phyloP scores from a whole-genome alignment of 2,329 filamentous ascomycete genomes.

The Aspergillus melleus region DNA sequence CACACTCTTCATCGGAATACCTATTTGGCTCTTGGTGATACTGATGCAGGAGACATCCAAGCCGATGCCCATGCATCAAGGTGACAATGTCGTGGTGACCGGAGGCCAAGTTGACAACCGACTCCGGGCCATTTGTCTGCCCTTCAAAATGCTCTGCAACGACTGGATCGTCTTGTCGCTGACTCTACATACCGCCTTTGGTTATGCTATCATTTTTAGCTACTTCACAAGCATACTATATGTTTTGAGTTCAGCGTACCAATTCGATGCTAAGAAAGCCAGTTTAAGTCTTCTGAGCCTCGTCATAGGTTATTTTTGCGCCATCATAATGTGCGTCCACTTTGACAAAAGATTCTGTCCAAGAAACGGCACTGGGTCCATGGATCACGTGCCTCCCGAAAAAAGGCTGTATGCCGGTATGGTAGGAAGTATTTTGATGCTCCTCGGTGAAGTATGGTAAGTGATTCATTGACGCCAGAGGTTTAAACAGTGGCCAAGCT shows the following conservation, averaged over 20 bases:
- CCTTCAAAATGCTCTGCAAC: slow-evolving; percentile 6
- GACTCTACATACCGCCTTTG: slow-evolving; percentile 6
- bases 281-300: slow-evolving; percentile 5
- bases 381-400: slow-evolving; percentile 1
- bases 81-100: background rate
- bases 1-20: background rate
- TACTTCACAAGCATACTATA: slow-evolving; percentile 6
- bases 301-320: slow-evolving; percentile 4
- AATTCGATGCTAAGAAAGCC: background rate
- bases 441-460: slow-evolving; percentile 4
- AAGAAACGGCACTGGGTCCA: background rate
- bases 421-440: slow-evolving; percentile 5
- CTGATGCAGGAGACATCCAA: slow-evolving; percentile 4
- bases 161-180: slow-evolving; percentile 7
- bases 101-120: background rate
- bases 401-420: slow-evolving; percentile 6
- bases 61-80: background rate
- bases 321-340: background rate
- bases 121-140: background rate
- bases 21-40: background rate
- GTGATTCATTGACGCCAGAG: background rate
- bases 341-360: slow-evolving; percentile 3
- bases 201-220: slow-evolving; percentile 9
- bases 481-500: background rate
- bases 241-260: slow-evolving; percentile 2